Evolutionary conservation across 345 rosid species (phyloP), one percentile per base, ranked within the genome.

Genomic region (Dipteronia sinensis): DNA sequence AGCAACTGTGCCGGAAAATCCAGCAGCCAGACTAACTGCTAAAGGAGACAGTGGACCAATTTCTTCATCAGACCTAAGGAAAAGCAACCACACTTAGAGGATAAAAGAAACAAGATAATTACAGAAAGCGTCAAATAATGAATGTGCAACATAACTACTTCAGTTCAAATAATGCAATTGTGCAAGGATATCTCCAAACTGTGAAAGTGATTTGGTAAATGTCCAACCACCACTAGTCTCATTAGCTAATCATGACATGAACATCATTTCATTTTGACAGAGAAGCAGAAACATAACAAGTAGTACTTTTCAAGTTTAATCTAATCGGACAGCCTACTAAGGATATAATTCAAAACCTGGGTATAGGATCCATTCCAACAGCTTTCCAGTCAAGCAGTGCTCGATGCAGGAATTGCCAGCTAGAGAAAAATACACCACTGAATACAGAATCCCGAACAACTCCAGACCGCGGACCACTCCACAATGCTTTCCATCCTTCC

Each of bases 371-470:
- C 98, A 92, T 94, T 59, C 91, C 92, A 7, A 87, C 95, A 0
- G 97, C 98, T 85, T 91, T 96, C 98, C 99, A 94, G 74, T 87
- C 82, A 25, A 88, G 85, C 94, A 94, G 87, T 63, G 87, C 88
- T 77, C 51, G 87, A 25, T 92, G 97, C 56, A 91, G 80, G 83
- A 88, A 91, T 79, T 96, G 93, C 99, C 99, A 96, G 49, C 93
- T 84, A 23, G 94, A 84, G 77, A 96, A 96, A 88, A 96, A 96
- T 29, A 92, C 69, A 64, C 99, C 98, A 70, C 94, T 91, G 77
- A 88, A 94, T 68, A 89, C 10, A 72, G 92, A 85, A 84, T 96
- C 99, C 68, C 99, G 90, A 69, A 81, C 83, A 78, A 94, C 59
- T 74, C 99, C 98, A 1, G 99, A 82, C 10, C 89, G 89, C 6